phyloP scores from a whole-genome alignment of 257 asterid species.

The Lycium barbarum region DNA sequence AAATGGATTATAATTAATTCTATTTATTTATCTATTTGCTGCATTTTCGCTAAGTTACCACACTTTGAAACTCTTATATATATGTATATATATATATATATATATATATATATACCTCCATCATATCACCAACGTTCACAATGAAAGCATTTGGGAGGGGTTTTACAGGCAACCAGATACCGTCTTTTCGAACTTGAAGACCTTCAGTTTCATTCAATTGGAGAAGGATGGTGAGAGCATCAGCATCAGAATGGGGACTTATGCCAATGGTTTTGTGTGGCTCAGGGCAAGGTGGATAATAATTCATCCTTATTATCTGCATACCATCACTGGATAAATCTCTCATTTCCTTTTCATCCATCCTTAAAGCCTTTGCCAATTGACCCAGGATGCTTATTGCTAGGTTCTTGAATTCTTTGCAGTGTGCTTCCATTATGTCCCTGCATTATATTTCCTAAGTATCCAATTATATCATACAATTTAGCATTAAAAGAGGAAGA shows the following conservation, averaged over 20 bases:
- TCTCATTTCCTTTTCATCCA: constrained; percentile 47
- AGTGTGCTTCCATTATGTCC: constrained; percentile 45
- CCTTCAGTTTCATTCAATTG: constrained; percentile 60
- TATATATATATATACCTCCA: constrained; percentile 48
- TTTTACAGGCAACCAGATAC: constrained; percentile 51
- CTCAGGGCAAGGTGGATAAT: constrained; percentile 64
- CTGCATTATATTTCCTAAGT: constrained; percentile 31
- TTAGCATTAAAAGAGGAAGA: neutral
- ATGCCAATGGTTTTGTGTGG: constrained; percentile 55
- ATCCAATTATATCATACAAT: neutral
- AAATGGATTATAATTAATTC: too few relatives aligned
- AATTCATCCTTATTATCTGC: constrained; percentile 59
- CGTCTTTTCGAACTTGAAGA: constrained; percentile 54
- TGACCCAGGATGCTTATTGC: constrained; percentile 40
- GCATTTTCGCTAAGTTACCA: too few relatives aligned
- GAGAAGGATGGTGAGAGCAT: constrained; percentile 57
- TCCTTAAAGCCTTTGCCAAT: constrained; percentile 52
- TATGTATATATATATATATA: neutral
- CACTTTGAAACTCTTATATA: too few relatives aligned
- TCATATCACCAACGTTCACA: constrained; percentile 57
- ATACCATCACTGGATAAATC: constrained; percentile 46
- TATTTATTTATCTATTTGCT: too few relatives aligned
- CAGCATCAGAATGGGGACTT: constrained; percentile 62
- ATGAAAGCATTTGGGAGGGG: constrained; percentile 57
- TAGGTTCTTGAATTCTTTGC: constrained; percentile 41